These are phyloP conservation scores for Panus rudis DNA, from an alignment of 768 basidiomycete genomes.

Conservation along the genomic window DNA sequence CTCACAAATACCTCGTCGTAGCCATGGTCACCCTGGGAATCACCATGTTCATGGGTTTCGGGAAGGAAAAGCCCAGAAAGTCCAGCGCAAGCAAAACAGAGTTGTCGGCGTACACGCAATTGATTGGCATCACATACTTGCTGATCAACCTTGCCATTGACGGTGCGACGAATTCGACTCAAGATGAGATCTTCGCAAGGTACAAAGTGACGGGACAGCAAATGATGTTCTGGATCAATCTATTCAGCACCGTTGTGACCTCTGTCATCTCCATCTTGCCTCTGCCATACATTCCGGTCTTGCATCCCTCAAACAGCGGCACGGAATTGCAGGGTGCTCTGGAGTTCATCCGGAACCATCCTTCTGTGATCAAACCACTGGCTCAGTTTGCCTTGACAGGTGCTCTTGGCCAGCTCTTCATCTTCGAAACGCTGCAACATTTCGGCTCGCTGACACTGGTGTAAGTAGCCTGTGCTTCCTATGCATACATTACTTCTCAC, in stretches of 20 bases:
- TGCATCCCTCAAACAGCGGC: constrained; percentile 59
- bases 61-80: constrained; percentile 42
- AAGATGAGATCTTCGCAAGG: constrained; percentile 88
- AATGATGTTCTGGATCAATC: constrained; percentile 99
- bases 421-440: constrained; percentile 91
- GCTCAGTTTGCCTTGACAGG: constrained; percentile 84
- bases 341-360: constrained; percentile 71
- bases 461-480: constrained; percentile 39
- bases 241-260: constrained; percentile 74
- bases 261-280: constrained; percentile 64
- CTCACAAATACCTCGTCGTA: constrained; percentile 94
- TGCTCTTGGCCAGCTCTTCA: constrained; percentile 93
- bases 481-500: constrained; percentile 6
- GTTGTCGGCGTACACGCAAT: constrained; percentile 42
- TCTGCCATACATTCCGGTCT: constrained; percentile 74
- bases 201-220: constrained; percentile 83
- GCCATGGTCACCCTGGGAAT: constrained; percentile 88
- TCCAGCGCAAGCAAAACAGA: constrained; percentile 29
- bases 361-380: constrained; percentile 64
- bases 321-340: constrained; percentile 66
- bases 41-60: constrained; percentile 90
- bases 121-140: constrained; percentile 71
- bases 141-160: constrained; percentile 86
- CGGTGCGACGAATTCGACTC: constrained; percentile 91
- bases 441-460: constrained; percentile 87